Conservation (phyloP, 768 basidiomycete species). For the Auricularia heimuer region DNA sequence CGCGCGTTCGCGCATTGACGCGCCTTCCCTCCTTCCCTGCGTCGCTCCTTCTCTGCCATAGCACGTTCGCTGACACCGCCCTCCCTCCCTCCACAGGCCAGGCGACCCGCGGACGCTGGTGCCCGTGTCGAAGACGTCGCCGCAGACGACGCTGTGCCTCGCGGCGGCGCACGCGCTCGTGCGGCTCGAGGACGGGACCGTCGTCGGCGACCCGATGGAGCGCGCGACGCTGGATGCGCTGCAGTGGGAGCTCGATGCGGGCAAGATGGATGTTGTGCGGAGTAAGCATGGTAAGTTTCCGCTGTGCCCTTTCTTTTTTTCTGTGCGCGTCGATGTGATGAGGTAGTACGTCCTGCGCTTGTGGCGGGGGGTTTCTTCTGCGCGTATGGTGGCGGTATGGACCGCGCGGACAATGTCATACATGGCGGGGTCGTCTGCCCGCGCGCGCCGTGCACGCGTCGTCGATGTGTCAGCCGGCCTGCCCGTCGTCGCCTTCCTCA, state of each 20-base stretch:
- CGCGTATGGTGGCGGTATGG: too few relatives aligned
- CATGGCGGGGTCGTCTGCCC: too few relatives aligned
- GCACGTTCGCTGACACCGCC: too few relatives aligned
- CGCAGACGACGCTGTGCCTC: slow-evolving; percentile 77
- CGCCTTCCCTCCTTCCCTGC: too few relatives aligned
- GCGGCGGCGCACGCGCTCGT: slow-evolving; percentile 95
- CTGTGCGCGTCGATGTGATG: background rate
- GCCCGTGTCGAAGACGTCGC: slow-evolving; percentile 63
- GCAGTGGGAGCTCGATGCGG: slow-evolving; percentile 65
- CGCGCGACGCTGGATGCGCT: slow-evolving; percentile 89
- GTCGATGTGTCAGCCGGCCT: too few relatives aligned
- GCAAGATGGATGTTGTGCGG: slow-evolving; percentile 33
- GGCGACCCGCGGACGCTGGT: slow-evolving; percentile 56
- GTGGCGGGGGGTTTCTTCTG: too few relatives aligned
- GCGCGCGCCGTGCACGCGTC: background rate
- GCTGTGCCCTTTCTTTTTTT: background rate
- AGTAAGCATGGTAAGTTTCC: background rate
- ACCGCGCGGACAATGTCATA: too few relatives aligned
- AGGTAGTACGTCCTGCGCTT: too few relatives aligned
- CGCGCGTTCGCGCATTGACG: too few relatives aligned
- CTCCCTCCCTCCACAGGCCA: slow-evolving; percentile 44
- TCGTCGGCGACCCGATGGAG: slow-evolving; percentile 99
- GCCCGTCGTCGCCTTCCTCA: too few relatives aligned
- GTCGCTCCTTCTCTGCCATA: too few relatives aligned
- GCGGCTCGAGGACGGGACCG: slow-evolving; percentile 81